Evolutionary conservation across 306 rosid species (phyloP).

Genomic region (Cicer pinnatifidum): DNA sequence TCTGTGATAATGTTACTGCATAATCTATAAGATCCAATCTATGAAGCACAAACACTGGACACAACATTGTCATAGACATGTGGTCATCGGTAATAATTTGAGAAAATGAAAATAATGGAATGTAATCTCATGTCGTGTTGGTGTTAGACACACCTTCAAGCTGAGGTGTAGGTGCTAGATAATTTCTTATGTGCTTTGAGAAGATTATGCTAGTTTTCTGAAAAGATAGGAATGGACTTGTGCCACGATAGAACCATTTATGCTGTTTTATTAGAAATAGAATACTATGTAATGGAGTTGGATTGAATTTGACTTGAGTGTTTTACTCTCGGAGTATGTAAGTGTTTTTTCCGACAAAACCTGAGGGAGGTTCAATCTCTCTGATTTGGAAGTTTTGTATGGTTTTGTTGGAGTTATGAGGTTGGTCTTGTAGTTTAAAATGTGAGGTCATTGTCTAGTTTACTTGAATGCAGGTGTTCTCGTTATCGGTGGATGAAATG

Average conservation of each 20-base stretch:
- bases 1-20: not conserved
- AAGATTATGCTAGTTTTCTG: not conserved
- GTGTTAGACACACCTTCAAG: no score
- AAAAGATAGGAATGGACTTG: not conserved
- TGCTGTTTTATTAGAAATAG: not conserved
- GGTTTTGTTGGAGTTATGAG: conserved; percentile 3
- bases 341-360: not conserved
- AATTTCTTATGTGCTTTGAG: not conserved
- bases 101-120: no score
- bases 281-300: not conserved
- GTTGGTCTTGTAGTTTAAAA: conserved; percentile 26
- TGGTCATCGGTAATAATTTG: no score
- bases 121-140: no score
- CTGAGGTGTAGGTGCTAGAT: no score
- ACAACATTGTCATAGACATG: no score
- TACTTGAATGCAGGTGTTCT: conserved; percentile 51
- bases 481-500: conserved; percentile 83
- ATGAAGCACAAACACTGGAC: no score
- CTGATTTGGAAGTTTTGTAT: conserved; percentile 31
- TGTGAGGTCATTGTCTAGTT: conserved; percentile 34
- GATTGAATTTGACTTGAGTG: conserved; percentile 1
- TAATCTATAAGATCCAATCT: not conserved
- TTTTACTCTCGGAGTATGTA: not conserved
- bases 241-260: not conserved
- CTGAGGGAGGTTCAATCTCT: not conserved